Base-by-base conservation (phyloP, 208 protist genomes). In the Balamuthia mandrillaris region DNA sequence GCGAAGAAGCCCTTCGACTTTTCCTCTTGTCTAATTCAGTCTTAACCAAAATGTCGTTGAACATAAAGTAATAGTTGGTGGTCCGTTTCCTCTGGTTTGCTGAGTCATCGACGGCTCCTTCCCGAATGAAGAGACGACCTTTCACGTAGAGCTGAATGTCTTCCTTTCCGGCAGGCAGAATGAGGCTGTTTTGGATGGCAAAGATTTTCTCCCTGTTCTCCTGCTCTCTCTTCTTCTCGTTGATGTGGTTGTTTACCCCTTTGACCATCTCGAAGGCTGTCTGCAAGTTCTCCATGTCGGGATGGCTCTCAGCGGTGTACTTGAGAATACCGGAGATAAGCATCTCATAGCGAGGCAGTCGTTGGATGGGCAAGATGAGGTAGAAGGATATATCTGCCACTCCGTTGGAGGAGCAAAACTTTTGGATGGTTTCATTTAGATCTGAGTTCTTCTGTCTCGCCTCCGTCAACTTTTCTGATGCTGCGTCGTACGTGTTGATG, bases 121-220 rank as follows among this genome's bases (percentile, higher is more conserved):
- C 68, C 0, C 68, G 33, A 24, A 78, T 0, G 47, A 56, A 78
- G 0, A 18, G 0, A 21, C 68, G 39, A 14, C 68, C 68, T 14
- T 37, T n/a, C 68, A 56, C 54, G 37, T 56, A 24, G 24, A 78
- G 47, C 6, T n/a, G n/a, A 1, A 58, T 16, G 63, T 9, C n/a
- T 39, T 21, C 7, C 10, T 39, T 58, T 12, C 5, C 12, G 63
- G 21, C 33, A 18, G 18, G 44, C 7, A 72, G 39, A 72, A 33
- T 78, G 18, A 78, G 47, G 68, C 42, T 27, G 47, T 78, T 78
- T 44, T 78, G 68, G 31, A 78, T 78, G 42, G 47, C 44, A 33
- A 78, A 35, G 10, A 78, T 78, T 33, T 78, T 78, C 42, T 56
- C 54, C 68, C 47, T 78, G 68, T 78, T 78, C 3, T 78, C 68